Conservation (phyloP, 1,139 yeast genomes). For the Yamadazyma sp. region DNA sequence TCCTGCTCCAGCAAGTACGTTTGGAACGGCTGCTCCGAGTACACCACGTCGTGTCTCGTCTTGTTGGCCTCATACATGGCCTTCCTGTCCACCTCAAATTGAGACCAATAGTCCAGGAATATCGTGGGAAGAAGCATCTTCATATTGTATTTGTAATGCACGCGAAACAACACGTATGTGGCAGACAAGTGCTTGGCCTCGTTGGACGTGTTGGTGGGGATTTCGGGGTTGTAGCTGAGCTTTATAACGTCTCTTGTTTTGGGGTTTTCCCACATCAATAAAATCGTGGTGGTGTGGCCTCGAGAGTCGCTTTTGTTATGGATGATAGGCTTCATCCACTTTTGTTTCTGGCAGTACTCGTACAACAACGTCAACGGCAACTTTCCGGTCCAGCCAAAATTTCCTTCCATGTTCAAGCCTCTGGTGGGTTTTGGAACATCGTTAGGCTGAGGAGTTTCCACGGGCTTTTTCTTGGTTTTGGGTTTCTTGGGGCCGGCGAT, state of each 20-base stretch:
- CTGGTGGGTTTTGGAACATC: constrained; percentile 32
- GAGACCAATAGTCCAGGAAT: constrained; percentile 77
- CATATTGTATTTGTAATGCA: constrained; percentile 77
- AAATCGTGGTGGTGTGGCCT: constrained; percentile 62
- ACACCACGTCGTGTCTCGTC: constrained; percentile 48
- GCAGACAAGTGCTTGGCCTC: constrained; percentile 93
- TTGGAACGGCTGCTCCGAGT: constrained; percentile 71
- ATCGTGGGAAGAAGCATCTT: constrained; percentile 85
- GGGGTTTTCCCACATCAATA: constrained; percentile 73
- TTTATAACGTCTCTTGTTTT: constrained; percentile 68
- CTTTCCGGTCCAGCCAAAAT: constrained; percentile 87
- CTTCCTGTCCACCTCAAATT: constrained; percentile 60
- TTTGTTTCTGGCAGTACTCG: constrained; percentile 84
- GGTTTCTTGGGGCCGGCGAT: background rate
- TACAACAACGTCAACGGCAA: constrained; percentile 82
- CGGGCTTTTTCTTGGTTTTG: constrained; percentile 5
- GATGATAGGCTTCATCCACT: constrained; percentile 85
- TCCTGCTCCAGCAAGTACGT: constrained; percentile 42
- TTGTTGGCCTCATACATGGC: constrained; percentile 45
- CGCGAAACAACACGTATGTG: constrained; percentile 77
- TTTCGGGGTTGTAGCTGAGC: constrained; percentile 63
- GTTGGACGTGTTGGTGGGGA: constrained; percentile 69
- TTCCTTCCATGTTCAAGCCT: constrained; percentile 47
- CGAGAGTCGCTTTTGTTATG: constrained; percentile 58
- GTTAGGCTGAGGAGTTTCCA: too few relatives aligned